These are phyloP conservation scores for Rhytidhysteron rufulum DNA, from an alignment of 2,329 filamentous ascomycete species.

Conservation along the genomic window DNA sequence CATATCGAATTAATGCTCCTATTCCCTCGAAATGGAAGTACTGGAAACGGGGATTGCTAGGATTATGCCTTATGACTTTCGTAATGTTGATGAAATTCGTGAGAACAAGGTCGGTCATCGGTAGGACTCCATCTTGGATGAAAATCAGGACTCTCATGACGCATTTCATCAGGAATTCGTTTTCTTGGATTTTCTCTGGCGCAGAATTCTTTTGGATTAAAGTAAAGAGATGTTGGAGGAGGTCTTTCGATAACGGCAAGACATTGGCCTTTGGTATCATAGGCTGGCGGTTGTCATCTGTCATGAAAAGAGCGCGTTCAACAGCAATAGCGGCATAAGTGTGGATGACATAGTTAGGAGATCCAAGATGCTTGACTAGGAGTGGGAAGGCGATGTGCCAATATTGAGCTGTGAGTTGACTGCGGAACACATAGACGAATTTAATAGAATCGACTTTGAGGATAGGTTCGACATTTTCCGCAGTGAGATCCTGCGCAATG, in stretches of 20 bases:
- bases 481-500: constrained; percentile 81
- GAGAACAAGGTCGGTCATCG: constrained; percentile 73
- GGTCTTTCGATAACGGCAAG: constrained; percentile 75
- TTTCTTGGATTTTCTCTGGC: constrained; percentile 93
- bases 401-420: constrained; percentile 84
- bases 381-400: constrained; percentile 88
- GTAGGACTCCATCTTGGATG: constrained; percentile 74
- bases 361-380: constrained; percentile 85
- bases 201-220: constrained; percentile 81
- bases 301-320: constrained; percentile 85
- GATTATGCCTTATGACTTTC: constrained; percentile 86
- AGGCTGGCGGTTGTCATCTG: constrained; percentile 68
- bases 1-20: constrained; percentile 80
- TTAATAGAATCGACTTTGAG: constrained; percentile 98
- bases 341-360: constrained; percentile 92
- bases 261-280: constrained; percentile 79
- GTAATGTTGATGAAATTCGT: constrained; percentile 85
- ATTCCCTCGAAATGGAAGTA: constrained; percentile 97
- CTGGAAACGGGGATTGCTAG: constrained; percentile 96
- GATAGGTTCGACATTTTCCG: constrained; percentile 71
- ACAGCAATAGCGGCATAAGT: constrained; percentile 95
- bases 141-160: constrained; percentile 97
- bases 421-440: constrained; percentile 94
- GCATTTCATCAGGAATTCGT: constrained; percentile 97
- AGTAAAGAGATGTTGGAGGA: constrained; percentile 85